These are phyloP conservation scores for Pseudisothecium myosuroides DNA, from an alignment of 225 moss, liverwort and hornwort species.

Conservation along the genomic window DNA sequence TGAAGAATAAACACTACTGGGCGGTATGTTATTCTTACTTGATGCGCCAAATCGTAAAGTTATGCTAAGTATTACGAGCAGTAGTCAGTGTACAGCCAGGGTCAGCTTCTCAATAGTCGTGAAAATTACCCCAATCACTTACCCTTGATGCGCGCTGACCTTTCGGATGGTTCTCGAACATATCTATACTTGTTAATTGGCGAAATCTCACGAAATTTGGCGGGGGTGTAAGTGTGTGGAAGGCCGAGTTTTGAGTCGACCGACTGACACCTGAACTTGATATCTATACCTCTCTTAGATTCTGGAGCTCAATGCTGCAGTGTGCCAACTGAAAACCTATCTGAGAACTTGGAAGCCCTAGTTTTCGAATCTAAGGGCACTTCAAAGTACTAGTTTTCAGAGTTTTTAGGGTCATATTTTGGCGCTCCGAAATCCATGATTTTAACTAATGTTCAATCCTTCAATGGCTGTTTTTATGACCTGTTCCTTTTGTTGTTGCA, in stretches of 20 bases:
- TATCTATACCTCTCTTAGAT: neutral
- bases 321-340: neutral
- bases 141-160: neutral
- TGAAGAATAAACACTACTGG: slow-evolving; percentile 68
- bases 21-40: slow-evolving; percentile 28
- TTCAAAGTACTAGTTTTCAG: neutral
- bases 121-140: too few species aligned
- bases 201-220: too few species aligned
- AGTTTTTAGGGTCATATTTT: too few species aligned
- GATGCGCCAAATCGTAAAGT: neutral
- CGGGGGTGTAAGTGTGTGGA: too few species aligned
- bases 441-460: neutral
- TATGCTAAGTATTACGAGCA: neutral
- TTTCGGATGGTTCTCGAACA: too few species aligned
- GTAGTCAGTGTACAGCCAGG: neutral
- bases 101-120: neutral
- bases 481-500: neutral
- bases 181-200: neutral
- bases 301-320: neutral
- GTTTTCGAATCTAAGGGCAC: neutral
- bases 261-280: neutral
- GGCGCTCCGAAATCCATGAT: neutral
- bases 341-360: neutral
- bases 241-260: neutral
- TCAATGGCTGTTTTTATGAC: neutral